Conservation (phyloP, 305 asterid genomes). For the Solanum hybrid region DNA sequence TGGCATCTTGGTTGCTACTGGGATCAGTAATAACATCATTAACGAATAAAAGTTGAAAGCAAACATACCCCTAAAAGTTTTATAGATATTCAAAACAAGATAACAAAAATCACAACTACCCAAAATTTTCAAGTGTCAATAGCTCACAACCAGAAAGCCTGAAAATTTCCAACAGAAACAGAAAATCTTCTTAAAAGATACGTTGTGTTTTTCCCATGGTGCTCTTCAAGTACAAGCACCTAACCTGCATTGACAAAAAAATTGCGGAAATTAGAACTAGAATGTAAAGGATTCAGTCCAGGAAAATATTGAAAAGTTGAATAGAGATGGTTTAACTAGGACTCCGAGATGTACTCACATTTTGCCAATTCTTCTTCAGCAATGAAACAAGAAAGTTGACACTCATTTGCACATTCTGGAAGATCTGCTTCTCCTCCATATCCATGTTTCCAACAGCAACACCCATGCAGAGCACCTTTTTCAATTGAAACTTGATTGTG, state of each 20-base stretch:
- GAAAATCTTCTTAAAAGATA: constrained; percentile 4
- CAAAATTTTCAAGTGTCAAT: not conserved
- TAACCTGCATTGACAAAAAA: not conserved
- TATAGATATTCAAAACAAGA: not conserved
- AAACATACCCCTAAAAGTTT: not conserved
- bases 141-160: not conserved
- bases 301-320: not conserved
- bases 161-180: not conserved
- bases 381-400: constrained; percentile 58
- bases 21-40: not conserved
- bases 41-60: not conserved
- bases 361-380: constrained; percentile 67
- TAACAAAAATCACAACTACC: not conserved
- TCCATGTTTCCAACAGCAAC: constrained; percentile 60
- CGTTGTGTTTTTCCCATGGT: constrained; percentile 15
- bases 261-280: not conserved
- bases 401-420: constrained; percentile 67
- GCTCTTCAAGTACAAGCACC: constrained; percentile 15
- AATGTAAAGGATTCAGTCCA: not conserved
- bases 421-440: constrained; percentile 69
- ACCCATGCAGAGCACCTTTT: constrained; percentile 76
- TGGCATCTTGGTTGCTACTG: not conserved
- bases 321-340: not conserved
- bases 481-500: constrained; percentile 59
- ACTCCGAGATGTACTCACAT: constrained; percentile 23